A percentile compares a stretch with the other conserved stretches of the same genome.
Evolutionary conservation across 371 early-diverging fungal genomes (phyloP).

Genomic region (Mortierella sp.): DNA sequence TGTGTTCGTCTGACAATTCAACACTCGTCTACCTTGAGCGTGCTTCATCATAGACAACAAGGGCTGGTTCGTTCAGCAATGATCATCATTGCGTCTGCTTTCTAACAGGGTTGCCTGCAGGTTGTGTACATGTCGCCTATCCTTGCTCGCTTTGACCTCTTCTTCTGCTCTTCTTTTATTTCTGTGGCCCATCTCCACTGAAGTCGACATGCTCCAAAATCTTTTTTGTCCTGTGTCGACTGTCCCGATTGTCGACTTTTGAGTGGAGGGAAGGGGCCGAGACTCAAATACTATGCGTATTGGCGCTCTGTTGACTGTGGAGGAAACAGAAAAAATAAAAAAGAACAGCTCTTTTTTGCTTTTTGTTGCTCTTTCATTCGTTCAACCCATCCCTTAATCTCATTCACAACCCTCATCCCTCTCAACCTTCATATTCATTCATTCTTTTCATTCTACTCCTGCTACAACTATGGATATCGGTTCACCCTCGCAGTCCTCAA

Average conservation of each 20-base stretch:
- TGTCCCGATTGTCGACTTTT: not conserved
- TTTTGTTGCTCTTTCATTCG: not conserved
- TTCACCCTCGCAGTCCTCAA: not conserved
- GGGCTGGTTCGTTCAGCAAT: too few relatives aligned
- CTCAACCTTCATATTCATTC: not conserved
- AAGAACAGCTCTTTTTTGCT: not conserved
- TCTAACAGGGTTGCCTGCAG: too few relatives aligned
- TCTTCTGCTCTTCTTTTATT: too few relatives aligned
- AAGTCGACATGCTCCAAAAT: not conserved
- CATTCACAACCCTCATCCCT: not conserved
- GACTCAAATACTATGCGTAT: too few relatives aligned
- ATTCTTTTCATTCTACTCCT: not conserved
- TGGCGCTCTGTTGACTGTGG: not conserved
- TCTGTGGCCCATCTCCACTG: too few relatives aligned
- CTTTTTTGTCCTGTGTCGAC: not conserved
- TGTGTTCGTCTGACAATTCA: too few relatives aligned
- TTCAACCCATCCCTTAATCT: not conserved
- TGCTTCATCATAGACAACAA: too few relatives aligned
- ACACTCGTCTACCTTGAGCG: too few relatives aligned
- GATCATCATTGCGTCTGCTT: not conserved
- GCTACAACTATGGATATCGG: not conserved
- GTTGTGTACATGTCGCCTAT: not conserved
- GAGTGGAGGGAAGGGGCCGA: not conserved
- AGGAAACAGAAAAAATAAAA: not conserved
- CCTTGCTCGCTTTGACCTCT: slow-evolving; percentile 1